Evolutionary conservation across 2,329 filamentous ascomycete genomes (phyloP), one percentile per base, ranked within the genome.

Genomic region (Alternaria viburni): DNA sequence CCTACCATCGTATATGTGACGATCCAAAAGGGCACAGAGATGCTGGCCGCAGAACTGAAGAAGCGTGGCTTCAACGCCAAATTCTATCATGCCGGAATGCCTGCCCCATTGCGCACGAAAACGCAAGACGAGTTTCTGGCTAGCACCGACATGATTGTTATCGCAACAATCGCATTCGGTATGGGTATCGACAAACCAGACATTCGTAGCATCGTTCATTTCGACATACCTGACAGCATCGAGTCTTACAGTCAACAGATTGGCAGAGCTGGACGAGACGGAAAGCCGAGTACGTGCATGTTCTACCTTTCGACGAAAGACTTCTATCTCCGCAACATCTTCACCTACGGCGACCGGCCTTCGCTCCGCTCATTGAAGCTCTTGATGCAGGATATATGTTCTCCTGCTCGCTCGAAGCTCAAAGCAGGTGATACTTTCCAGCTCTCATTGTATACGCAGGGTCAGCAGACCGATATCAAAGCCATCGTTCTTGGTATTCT

Each of bases 221-320:
- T 96, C 73, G 91, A 90, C 55, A 86, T 98, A 8, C 96, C 95
- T 2, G 97, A 97, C 80, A 97, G 93, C 70, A 84, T 98, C 58
- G 95, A 99, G 80, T 95, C 95, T 0, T 99, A 98, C 79, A 97
- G 97, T 74, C 95, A 99, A 77, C 96, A 99, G 78, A 98, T 96
- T 50, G 95, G 95, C 1, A 90, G 95, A 72, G 95, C 95, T 58
- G 96, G 95, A 9, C 88, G 95, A 77, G 95, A 99, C 77, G 94
- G 94, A 7, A 88, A 92, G 68, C 86, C 79, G 0, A 88, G 86
- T 59, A 80, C 82, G 23, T 90, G 88, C 71, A 82, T 89, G 77
- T 82, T 89, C 47, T 89, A 85, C 64, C 79, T 89, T 4, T 87
- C 86, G 44, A 82, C 81, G 0, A 83, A 87, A 45, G 87, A 89